phyloP scores from a whole-genome alignment of 2,329 filamentous ascomycete genomes.

The Drechslera avenae region DNA sequence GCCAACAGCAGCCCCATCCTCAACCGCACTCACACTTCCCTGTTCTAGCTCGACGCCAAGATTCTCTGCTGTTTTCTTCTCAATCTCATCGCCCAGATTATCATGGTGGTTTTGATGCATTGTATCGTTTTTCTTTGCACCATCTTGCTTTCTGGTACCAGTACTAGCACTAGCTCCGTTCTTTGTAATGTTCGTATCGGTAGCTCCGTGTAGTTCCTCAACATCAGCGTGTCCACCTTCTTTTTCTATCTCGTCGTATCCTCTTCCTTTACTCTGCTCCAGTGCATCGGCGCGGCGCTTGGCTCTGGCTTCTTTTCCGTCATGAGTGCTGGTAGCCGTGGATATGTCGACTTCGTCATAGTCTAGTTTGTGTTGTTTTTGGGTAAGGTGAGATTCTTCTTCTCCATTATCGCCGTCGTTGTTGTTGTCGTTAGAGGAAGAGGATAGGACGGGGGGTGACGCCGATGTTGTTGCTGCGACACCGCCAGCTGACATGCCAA shows the following conservation, averaged over 20 bases:
- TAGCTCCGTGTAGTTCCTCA: conserved; percentile 13
- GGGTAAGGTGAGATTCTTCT: neutral
- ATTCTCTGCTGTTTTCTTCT: neutral
- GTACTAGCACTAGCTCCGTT: neutral
- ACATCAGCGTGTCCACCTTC: conserved; percentile 14
- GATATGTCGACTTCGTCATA: conserved; percentile 11
- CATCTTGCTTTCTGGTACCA: neutral
- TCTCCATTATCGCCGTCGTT: neutral
- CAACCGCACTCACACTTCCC: neutral
- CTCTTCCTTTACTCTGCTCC: neutral
- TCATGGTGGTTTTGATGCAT: too few relatives aligned
- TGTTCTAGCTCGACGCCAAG: neutral
- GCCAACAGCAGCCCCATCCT: neutral
- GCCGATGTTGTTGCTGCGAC: conserved; percentile 12
- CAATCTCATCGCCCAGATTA: too few relatives aligned
- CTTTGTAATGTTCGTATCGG: neutral
- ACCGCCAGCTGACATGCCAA: conserved; percentile 16
- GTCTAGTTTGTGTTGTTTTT: conserved; percentile 16
- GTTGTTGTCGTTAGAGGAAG: neutral
- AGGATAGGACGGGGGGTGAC: conserved; percentile 1
- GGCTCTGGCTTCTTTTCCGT: neutral
- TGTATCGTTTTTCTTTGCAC: neutral
- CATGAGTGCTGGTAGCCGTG: neutral
- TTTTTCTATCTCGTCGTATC: conserved; percentile 1
- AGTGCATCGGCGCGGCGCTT: conserved; percentile 5